A percentile compares a stretch with the other conserved stretches of the same genome.
Conservation (phyloP, 495 filamentous ascomycete species). For the Penicillium paxilli region DNA sequence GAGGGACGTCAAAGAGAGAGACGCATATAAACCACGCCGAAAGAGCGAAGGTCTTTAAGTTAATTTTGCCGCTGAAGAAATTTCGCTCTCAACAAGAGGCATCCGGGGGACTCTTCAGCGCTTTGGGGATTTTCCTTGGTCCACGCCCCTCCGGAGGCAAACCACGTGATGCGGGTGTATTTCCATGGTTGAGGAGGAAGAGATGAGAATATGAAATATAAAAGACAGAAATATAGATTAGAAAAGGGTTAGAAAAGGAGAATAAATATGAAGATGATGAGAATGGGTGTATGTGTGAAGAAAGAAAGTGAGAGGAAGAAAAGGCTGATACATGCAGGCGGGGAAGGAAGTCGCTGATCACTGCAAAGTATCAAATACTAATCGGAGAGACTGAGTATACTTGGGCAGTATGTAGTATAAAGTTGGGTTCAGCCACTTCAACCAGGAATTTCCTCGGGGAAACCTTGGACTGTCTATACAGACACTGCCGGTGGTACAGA, state of each 20-base stretch:
- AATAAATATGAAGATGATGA: neutral
- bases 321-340: neutral
- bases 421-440: no score
- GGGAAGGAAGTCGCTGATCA: neutral
- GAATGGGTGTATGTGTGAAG: no score
- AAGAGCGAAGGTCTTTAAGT: no score
- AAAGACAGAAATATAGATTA: neutral
- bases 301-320: neutral
- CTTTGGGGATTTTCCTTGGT: neutral
- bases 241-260: neutral
- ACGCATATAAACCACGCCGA: neutral
- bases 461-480: no score
- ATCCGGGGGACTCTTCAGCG: no score
- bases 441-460: no score
- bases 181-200: neutral
- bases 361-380: no score
- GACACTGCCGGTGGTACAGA: no score
- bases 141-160: neutral
- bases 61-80: no score
- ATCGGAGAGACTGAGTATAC: no score
- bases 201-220: neutral
- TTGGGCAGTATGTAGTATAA: no score
- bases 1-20: neutral
- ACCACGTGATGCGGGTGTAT: neutral
- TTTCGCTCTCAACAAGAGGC: no score